A percentile compares a stretch with the other conserved stretches of the same genome.
These are phyloP conservation scores for Neurospora sp. DNA, from an alignment of 495 filamentous ascomycete species.

Conservation along the genomic window DNA sequence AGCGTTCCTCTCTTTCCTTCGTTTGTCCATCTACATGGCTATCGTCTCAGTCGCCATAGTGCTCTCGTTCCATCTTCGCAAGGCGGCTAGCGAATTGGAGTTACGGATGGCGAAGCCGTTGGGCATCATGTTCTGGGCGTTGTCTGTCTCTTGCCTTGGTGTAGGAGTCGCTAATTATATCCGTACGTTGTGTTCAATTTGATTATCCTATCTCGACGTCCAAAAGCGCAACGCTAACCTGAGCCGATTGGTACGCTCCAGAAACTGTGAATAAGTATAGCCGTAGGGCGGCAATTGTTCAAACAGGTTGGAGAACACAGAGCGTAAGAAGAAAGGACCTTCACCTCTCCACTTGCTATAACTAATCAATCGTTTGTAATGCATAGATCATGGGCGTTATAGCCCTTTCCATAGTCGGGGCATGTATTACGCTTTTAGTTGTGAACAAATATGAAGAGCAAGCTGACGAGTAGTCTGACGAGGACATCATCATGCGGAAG, in stretches of 20 bases:
- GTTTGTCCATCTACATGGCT: constrained; percentile 82
- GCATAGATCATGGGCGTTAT: constrained; percentile 57
- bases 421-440: constrained; percentile 50
- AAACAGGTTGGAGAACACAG: constrained; percentile 91
- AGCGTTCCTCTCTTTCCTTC: constrained; percentile 88
- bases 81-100: constrained; percentile 58
- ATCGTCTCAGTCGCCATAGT: constrained; percentile 84
- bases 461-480: constrained; percentile 1
- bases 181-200: constrained; percentile 21
- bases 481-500: not conserved
- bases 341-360: not conserved
- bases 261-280: constrained; percentile 78
- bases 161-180: constrained; percentile 82
- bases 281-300: constrained; percentile 69
- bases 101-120: constrained; percentile 69
- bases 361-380: constrained; percentile 19
- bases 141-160: constrained; percentile 63
- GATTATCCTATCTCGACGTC: not conserved
- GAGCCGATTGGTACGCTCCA: not conserved
- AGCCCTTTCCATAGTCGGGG: constrained; percentile 68
- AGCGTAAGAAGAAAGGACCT: constrained; percentile 36
- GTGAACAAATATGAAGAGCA: constrained; percentile 26
- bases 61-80: constrained; percentile 83
- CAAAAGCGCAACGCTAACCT: not conserved
- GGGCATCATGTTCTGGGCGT: constrained; percentile 77